These are phyloP conservation scores for Neocucurbitaria cava DNA, from an alignment of 2,329 filamentous ascomycete species.

Conservation along the genomic window DNA sequence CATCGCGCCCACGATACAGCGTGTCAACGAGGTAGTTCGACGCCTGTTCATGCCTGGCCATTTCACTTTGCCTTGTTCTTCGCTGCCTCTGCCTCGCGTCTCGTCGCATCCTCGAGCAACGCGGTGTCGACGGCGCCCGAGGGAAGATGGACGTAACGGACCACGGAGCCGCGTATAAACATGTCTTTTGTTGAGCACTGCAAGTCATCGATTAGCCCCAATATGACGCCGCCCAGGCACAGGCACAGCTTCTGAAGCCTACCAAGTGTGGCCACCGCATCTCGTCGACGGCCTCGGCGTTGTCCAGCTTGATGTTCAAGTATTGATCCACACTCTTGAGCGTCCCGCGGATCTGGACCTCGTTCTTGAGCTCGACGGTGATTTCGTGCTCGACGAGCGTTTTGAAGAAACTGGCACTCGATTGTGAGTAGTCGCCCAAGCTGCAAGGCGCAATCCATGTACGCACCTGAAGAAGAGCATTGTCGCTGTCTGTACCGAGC, in stretches of 20 bases:
- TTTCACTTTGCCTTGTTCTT: slow-evolving; percentile 48
- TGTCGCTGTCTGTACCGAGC: slow-evolving; percentile 9
- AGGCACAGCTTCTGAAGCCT: slow-evolving; percentile 30
- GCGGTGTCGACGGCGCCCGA: slow-evolving; percentile 83
- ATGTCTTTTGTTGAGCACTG: slow-evolving; percentile 89
- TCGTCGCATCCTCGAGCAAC: slow-evolving; percentile 83
- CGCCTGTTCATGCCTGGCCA: background rate
- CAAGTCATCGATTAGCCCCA: background rate
- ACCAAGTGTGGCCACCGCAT: slow-evolving; percentile 94
- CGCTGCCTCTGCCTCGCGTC: slow-evolving; percentile 45
- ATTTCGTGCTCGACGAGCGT: slow-evolving; percentile 97
- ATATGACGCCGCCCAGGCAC: slow-evolving; percentile 6
- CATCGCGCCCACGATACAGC: background rate
- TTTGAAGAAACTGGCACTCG: slow-evolving; percentile 79
- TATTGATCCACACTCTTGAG: slow-evolving; percentile 99
- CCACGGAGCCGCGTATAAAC: slow-evolving; percentile 92
- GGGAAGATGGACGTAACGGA: slow-evolving; percentile 89
- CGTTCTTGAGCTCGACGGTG: slow-evolving; percentile 98
- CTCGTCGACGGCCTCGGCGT: slow-evolving; percentile 91
- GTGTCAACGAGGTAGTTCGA: background rate
- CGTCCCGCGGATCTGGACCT: slow-evolving; percentile 94
- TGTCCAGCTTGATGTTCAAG: slow-evolving; percentile 98
- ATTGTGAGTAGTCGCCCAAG: slow-evolving; percentile 1
- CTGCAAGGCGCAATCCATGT: background rate
- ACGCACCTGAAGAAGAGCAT: slow-evolving; percentile 63